A percentile compares a stretch with the other conserved stretches of the same genome.
Conservation (phyloP, 1,284 basidiomycete species). For the Agroathelia rolfsii region DNA sequence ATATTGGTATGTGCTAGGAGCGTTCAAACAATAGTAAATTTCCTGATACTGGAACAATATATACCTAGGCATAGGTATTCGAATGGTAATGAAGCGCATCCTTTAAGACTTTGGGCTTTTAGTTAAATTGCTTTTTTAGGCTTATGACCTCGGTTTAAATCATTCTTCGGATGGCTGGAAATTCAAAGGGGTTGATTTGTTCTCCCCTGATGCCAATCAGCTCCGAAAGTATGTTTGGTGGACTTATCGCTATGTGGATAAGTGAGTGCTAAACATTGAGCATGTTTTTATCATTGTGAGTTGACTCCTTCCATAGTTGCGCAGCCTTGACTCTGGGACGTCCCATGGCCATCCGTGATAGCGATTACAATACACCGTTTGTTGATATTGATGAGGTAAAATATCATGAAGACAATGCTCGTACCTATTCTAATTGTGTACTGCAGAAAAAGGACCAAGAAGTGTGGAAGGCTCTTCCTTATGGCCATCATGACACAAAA, state of each 20-base stretch:
- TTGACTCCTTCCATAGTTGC: slow-evolving; percentile 3
- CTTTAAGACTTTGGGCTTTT: slow-evolving; percentile 11
- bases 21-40: slow-evolving; percentile 62
- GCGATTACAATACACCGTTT: slow-evolving; percentile 71
- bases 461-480: slow-evolving; percentile 37
- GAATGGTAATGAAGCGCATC: too few species aligned
- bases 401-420: slow-evolving; percentile 6
- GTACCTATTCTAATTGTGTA: slow-evolving; percentile 5
- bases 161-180: slow-evolving; percentile 74
- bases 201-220: slow-evolving; percentile 67
- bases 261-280: not conserved
- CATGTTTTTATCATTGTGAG: not conserved
- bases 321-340: slow-evolving; percentile 30
- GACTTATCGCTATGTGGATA: not conserved
- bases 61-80: slow-evolving; percentile 70
- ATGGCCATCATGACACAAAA: slow-evolving; percentile 26
- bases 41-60: slow-evolving; percentile 74
- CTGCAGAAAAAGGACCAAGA: slow-evolving; percentile 54
- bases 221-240: slow-evolving; percentile 32
- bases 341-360: slow-evolving; percentile 69
- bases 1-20: slow-evolving; percentile 67
- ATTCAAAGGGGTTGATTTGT: slow-evolving; percentile 52
- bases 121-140: slow-evolving; percentile 30
- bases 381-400: slow-evolving; percentile 56
- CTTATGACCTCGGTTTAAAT: slow-evolving; percentile 76